phyloP scores from a whole-genome alignment of 2,329 filamentous ascomycete species.

The Curvularia hawaiiensis region DNA sequence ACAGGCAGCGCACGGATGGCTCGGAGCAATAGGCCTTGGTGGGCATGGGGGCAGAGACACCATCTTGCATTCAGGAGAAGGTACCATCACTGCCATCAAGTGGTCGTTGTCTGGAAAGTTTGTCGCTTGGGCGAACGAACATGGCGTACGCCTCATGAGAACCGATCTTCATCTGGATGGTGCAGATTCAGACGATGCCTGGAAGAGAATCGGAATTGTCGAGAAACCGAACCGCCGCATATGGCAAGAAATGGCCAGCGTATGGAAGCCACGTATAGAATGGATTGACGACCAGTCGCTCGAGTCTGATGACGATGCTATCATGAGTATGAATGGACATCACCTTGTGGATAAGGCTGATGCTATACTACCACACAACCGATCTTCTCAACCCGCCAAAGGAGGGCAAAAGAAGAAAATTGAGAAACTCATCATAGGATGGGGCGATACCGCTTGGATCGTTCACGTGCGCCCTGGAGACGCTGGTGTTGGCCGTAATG shows the following conservation, averaged over 20 bases:
- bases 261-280: constrained; percentile 90
- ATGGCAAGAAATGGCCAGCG: constrained; percentile 95
- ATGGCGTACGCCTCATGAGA: constrained; percentile 97
- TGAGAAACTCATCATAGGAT: constrained; percentile 89
- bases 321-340: constrained; percentile 43
- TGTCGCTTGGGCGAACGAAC: constrained; percentile 94
- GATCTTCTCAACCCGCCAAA: constrained; percentile 51
- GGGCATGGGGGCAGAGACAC: constrained; percentile 81
- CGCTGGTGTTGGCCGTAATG: constrained; percentile 68
- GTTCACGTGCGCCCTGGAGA: constrained; percentile 84
- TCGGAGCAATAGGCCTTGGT: constrained; percentile 84
- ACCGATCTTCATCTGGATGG: constrained; percentile 81
- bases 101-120: constrained; percentile 95
- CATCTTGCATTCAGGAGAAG: constrained; percentile 88
- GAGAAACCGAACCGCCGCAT: constrained; percentile 83
- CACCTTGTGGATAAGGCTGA: constrained; percentile 42
- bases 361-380: constrained; percentile 48
- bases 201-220: constrained; percentile 93
- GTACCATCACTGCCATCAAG: constrained; percentile 86
- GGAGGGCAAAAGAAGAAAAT: constrained; percentile 39
- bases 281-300: constrained; percentile 88
- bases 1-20: constrained; percentile 85
- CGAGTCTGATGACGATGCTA: constrained; percentile 70
- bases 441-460: constrained; percentile 96
- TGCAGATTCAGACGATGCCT: constrained; percentile 78